phyloP scores from a whole-genome alignment of 2,329 filamentous ascomycete species.

The Beauveria scarabaeidicola region DNA sequence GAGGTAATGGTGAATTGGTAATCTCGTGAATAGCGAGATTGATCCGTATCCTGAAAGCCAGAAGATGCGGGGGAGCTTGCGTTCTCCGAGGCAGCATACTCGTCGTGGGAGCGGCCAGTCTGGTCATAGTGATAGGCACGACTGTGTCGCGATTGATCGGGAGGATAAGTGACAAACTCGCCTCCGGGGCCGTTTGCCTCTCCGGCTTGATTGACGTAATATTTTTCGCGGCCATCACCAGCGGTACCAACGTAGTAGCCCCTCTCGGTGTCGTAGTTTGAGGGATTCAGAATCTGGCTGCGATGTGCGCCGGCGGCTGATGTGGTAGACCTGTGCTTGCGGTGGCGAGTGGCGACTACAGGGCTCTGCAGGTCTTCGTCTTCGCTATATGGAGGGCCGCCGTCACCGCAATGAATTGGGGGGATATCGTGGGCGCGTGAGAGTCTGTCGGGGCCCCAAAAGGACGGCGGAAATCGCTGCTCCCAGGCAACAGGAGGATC shows the following conservation, averaged over 20 bases:
- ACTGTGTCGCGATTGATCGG: slow-evolving; percentile 53
- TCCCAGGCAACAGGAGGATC: slow-evolving; percentile 75
- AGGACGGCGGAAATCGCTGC: slow-evolving; percentile 52
- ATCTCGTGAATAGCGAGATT: slow-evolving; percentile 78
- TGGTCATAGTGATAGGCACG: slow-evolving; percentile 33
- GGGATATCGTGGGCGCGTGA: slow-evolving; percentile 63
- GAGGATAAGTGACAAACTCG: slow-evolving; percentile 71
- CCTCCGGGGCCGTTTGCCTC: slow-evolving; percentile 70
- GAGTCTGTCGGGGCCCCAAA: slow-evolving; percentile 44
- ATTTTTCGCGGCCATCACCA: slow-evolving; percentile 64
- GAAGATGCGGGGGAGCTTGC: slow-evolving; percentile 53
- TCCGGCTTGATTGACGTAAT: slow-evolving; percentile 61
- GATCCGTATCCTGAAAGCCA: slow-evolving; percentile 51
- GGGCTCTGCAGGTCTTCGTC: slow-evolving; percentile 92
- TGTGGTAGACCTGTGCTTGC: slow-evolving; percentile 70
- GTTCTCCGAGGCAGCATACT: slow-evolving; percentile 48
- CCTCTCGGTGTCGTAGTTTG: slow-evolving; percentile 50
- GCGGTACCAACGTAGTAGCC: slow-evolving; percentile 60
- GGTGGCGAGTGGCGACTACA: slow-evolving; percentile 75
- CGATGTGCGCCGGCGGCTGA: slow-evolving; percentile 36
- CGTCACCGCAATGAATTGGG: slow-evolving; percentile 76
- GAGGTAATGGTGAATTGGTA: slow-evolving; percentile 94
- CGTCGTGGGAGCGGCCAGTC: slow-evolving; percentile 41
- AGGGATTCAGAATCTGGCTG: slow-evolving; percentile 37
- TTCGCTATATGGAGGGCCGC: slow-evolving; percentile 88